A percentile compares a stretch with the other conserved stretches of the same genome.
phyloP scores from a whole-genome alignment of 805 yeast species.

The Lipomyces anomalus region DNA sequence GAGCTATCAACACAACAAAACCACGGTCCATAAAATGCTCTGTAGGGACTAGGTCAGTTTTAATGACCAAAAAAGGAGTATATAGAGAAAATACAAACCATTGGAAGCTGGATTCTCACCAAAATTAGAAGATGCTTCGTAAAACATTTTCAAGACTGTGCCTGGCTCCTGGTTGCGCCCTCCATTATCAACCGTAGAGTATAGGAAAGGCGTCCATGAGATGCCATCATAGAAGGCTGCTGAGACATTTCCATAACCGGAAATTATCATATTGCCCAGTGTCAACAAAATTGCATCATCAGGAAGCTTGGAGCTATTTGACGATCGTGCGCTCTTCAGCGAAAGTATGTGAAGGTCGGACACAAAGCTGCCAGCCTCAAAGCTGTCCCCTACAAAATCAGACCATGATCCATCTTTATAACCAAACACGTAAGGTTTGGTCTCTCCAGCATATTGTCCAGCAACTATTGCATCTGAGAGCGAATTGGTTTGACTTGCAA shows the following conservation, averaged over 20 bases:
- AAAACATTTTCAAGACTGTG: neutral
- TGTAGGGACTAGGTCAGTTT: neutral
- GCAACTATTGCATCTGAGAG: conserved; percentile 45
- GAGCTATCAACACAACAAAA: conserved; percentile 60
- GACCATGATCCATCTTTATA: conserved; percentile 24
- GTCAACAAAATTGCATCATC: conserved; percentile 48
- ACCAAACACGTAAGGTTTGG: conserved; percentile 34
- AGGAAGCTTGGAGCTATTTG: conserved; percentile 32
- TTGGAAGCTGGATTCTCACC: neutral
- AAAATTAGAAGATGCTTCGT: neutral
- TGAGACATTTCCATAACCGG: conserved; percentile 49
- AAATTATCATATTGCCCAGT: conserved; percentile 50
- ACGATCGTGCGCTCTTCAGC: conserved; percentile 24
- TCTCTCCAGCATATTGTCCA: conserved; percentile 38
- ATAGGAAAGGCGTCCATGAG: conserved; percentile 60
- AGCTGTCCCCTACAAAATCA: conserved; percentile 22
- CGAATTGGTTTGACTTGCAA: conserved; percentile 33
- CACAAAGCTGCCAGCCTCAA: conserved; percentile 37
- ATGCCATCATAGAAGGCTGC: conserved; percentile 62
- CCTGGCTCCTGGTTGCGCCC: conserved; percentile 2
- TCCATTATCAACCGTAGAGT: conserved; percentile 37
- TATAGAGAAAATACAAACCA: neutral
- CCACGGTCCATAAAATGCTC: conserved; percentile 43
- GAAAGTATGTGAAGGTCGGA: conserved; percentile 44
- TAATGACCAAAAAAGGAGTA: neutral